Evolutionary conservation across 1,284 basidiomycete species (phyloP), one percentile per base, ranked within the genome.

Genomic region (Ustilago curta): DNA sequence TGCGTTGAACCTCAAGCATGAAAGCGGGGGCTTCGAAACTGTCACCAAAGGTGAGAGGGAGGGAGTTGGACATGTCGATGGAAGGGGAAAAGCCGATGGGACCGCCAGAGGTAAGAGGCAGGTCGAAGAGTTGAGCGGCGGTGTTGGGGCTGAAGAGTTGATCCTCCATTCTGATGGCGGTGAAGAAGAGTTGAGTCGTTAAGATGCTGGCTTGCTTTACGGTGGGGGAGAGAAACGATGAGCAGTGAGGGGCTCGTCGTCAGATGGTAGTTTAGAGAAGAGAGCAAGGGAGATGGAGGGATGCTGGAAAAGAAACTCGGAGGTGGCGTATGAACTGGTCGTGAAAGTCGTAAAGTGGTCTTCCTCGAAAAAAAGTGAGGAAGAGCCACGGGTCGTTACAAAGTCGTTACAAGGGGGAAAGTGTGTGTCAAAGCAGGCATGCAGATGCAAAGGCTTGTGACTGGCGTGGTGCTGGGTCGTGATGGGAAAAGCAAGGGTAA

Each of bases 31-130:
- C 53, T 18, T 64, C 68, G 45, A 71, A 16, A n/a, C 21, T 43
- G 32, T 77, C 55, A 65, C 68, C 62, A 39, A 75, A 64, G 47
- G 68, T 65, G 53, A 70, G 65, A 14, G 68, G 68, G 35, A 74
- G 61, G 9, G 58, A 49, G 61, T 37, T 67, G 32, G 53, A 29
- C 27, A 61, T 57, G 60, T 70, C 69, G 64, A 76, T 69, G 25
- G 76, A 68, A 21, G 70, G 70, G 14, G 68, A 74, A 32, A 72
- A 70, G 63, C 75, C 70, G 31, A 73, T 63, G 39, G 70, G 67
- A 42, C 67, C 56, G 48, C 49, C 56, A 39, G 55, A 54, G 19
- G 69, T 29, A 31, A 64, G 52, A 18, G 59, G 56, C 35, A 74
- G 58, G 50, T 77, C 70, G 57, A 77, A 73, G 45, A 66, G 65